Percentiles rank a stretch among this genome's conserved stretches.
Conservation (phyloP, 148 eudicot genomes). For the Dianthus caryophyllus region DNA sequence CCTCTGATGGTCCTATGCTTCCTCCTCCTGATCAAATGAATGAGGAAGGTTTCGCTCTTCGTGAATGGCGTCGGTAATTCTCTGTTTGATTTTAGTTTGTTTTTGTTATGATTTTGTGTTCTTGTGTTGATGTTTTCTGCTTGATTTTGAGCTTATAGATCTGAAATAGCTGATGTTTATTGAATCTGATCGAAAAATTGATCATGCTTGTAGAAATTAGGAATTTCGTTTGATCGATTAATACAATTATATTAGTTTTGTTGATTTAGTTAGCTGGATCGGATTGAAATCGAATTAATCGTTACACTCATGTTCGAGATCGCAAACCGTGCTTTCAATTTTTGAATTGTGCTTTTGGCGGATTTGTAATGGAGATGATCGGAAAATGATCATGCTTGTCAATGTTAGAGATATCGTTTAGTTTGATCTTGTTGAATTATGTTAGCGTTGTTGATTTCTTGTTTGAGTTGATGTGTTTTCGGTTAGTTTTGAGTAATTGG, state of each 20-base stretch:
- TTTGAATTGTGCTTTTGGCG: too few relatives aligned
- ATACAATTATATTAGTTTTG: not conserved
- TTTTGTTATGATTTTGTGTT: not conserved
- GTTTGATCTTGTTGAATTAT: not conserved
- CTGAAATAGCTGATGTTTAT: not conserved
- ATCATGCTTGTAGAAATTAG: not conserved
- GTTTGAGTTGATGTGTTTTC: not conserved
- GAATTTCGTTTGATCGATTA: too few relatives aligned
- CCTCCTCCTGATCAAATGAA: slow-evolving; percentile 80
- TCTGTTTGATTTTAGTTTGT: not conserved
- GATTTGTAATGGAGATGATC: too few relatives aligned
- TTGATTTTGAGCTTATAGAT: not conserved
- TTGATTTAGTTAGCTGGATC: too few relatives aligned
- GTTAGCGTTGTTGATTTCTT: not conserved
- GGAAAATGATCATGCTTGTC: too few relatives aligned
- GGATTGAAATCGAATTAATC: too few relatives aligned
- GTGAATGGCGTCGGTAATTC: slow-evolving; percentile 87
- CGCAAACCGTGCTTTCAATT: too few relatives aligned
- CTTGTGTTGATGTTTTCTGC: too few relatives aligned
- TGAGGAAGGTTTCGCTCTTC: slow-evolving; percentile 77
- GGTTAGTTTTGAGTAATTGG: not conserved
- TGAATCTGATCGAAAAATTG: not conserved
- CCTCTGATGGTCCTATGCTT: slow-evolving; percentile 79
- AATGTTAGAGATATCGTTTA: too few relatives aligned
- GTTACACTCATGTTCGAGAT: too few relatives aligned